These are phyloP conservation scores for Phytophthora rubi DNA, from an alignment of 352 stramenopile genomes.

Conservation along the genomic window DNA sequence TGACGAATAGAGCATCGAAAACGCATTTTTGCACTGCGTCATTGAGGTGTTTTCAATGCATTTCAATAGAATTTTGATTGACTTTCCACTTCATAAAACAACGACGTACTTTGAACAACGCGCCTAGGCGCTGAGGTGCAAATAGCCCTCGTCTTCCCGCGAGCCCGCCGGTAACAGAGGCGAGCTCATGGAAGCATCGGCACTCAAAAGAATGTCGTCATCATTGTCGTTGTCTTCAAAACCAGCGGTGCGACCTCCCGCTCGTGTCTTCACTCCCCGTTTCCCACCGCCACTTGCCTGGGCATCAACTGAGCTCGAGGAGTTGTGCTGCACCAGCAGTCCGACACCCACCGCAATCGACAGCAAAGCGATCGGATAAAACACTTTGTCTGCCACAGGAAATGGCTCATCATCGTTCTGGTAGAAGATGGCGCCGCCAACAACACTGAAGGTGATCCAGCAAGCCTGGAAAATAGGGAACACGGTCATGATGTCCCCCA, in stretches of 20 bases:
- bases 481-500: conserved; percentile 90
- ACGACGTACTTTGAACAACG: neutral
- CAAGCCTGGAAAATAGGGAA: conserved; percentile 90
- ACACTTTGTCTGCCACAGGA: conserved; percentile 56
- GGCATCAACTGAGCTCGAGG: conserved; percentile 15
- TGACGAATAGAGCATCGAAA: conserved; percentile 43
- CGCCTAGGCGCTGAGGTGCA: conserved; percentile 48
- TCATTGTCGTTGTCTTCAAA: conserved; percentile 49
- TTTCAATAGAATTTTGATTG: conserved; percentile 35
- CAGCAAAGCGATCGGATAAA: conserved; percentile 79
- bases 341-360: conserved; percentile 73
- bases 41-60: conserved; percentile 11
- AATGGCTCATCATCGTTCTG: conserved; percentile 70
- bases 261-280: conserved; percentile 23
- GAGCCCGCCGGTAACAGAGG: conserved; percentile 56
- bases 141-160: conserved; percentile 57
- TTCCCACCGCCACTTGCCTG: conserved; percentile 15
- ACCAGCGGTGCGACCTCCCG: conserved; percentile 13
- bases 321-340: conserved; percentile 76
- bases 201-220: conserved; percentile 62
- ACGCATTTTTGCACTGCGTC: neutral
- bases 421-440: conserved; percentile 87
- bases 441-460: conserved; percentile 90
- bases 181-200: conserved; percentile 71
- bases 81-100: conserved; percentile 22